A percentile compares a stretch with the other conserved stretches of the same genome.
phyloP scores from a whole-genome alignment of 371 early-diverging fungal species.

The Lichtheimia corymbifera region DNA sequence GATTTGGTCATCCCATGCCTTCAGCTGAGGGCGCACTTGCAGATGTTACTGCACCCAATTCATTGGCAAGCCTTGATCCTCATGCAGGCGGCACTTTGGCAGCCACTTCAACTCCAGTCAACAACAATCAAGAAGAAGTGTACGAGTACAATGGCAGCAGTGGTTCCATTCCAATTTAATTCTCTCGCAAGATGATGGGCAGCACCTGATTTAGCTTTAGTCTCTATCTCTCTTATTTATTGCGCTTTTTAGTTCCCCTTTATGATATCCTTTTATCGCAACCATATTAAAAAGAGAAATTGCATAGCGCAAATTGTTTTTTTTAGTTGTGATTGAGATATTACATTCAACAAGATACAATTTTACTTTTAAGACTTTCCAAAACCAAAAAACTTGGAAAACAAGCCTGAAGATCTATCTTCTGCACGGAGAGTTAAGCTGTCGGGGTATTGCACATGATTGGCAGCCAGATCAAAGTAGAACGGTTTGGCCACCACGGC shows the following conservation, averaged over 20 bases:
- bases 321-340: too few relatives aligned
- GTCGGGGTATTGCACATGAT: conserved; percentile 67
- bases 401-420: conserved; percentile 23
- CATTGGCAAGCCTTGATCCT: conserved; percentile 23
- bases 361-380: conserved; percentile 17
- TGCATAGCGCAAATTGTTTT: too few relatives aligned
- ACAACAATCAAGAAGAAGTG: background rate
- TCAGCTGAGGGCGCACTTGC: background rate
- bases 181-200: too few relatives aligned
- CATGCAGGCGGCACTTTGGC: conserved; percentile 22
- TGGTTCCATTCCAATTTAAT: background rate
- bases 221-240: too few relatives aligned
- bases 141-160: background rate
- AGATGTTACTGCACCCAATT: conserved; percentile 18
- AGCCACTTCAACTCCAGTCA: background rate
- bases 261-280: too few relatives aligned
- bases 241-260: too few relatives aligned
- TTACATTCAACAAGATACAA: too few relatives aligned
- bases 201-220: too few relatives aligned
- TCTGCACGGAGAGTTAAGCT: conserved; percentile 28
- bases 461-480: conserved; percentile 81
- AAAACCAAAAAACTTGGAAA: conserved; percentile 41
- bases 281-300: too few relatives aligned
- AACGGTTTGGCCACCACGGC: conserved; percentile 78
- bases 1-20: conserved; percentile 5